phyloP scores from a whole-genome alignment of 2,329 filamentous ascomycete species.

The Sporothrix pallida region DNA sequence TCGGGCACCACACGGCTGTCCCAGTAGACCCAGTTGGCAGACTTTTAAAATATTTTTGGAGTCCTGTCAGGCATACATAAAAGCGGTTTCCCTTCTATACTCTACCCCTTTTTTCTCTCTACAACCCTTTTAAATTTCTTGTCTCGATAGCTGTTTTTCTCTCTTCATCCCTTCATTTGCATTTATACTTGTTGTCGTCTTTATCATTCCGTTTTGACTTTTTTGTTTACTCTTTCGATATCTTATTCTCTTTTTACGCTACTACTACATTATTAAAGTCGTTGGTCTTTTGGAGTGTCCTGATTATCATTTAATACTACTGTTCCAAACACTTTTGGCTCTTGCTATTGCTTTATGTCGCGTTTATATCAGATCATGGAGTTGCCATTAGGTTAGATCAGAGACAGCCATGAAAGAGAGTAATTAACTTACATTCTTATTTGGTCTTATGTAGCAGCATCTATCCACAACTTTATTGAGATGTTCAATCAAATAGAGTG shows the following conservation, averaged over 20 bases:
- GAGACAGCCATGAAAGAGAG: too few species aligned
- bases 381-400: too few species aligned
- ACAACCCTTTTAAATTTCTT: background rate
- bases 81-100: background rate
- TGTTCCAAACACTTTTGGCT: background rate
- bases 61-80: too few species aligned
- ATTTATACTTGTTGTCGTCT: slow-evolving; percentile 2
- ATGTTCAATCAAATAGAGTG: too few species aligned
- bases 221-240: background rate
- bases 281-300: slow-evolving; percentile 11
- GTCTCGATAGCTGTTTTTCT: background rate
- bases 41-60: too few species aligned
- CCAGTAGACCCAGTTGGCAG: slow-evolving; percentile 18
- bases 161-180: background rate
- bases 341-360: too few species aligned
- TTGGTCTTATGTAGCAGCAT: background rate
- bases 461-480: too few species aligned
- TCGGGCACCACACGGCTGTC: slow-evolving; percentile 33
- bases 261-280: background rate
- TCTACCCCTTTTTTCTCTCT: background rate
- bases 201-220: background rate
- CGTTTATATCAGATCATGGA: too few species aligned
- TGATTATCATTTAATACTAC: slow-evolving; percentile 1
- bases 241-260: slow-evolving; percentile 11
- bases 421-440: background rate